Evolutionary conservation across 1,284 basidiomycete species (phyloP).

Genomic region (Moesziomyces globuligerus): DNA sequence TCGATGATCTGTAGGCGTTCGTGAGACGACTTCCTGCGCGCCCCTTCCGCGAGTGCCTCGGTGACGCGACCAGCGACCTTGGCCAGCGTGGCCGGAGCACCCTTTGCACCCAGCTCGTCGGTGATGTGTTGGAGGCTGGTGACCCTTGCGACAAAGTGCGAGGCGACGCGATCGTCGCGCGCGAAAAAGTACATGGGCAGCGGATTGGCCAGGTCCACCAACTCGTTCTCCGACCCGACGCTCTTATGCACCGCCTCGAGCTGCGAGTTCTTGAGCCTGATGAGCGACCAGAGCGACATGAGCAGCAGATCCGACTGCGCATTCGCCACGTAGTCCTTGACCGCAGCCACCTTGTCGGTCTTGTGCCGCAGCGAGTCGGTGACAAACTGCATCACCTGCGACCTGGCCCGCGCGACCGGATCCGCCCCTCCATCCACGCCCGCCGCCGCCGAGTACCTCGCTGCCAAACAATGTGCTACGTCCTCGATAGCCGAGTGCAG

Average conservation of each 20-base stretch:
- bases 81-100: conserved; percentile 11
- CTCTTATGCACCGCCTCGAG: conserved; percentile 7
- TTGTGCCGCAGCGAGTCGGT: conserved; percentile 48
- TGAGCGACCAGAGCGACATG: conserved; percentile 56
- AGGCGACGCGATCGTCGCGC: conserved; percentile 53
- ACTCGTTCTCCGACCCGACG: conserved; percentile 14
- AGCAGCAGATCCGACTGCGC: conserved; percentile 61
- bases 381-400: conserved; percentile 55
- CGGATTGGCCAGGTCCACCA: conserved; percentile 40
- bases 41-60: conserved; percentile 29
- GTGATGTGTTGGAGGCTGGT: conserved; percentile 13
- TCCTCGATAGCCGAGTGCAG: conserved; percentile 43
- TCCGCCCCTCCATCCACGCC: conserved; percentile 22
- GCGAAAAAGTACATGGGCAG: conserved; percentile 60
- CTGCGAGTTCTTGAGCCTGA: conserved; percentile 29
- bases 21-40: conserved; percentile 31
- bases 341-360: conserved; percentile 50
- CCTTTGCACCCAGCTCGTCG: conserved; percentile 8
- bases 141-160: conserved; percentile 25
- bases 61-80: conserved; percentile 24
- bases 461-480: conserved; percentile 38
- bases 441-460: conserved; percentile 12
- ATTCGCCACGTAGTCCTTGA: conserved; percentile 63
- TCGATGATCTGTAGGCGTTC: conserved; percentile 35
- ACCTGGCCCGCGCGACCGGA: conserved; percentile 33